These are phyloP conservation scores for Xylariales sp. DNA, from an alignment of 2,329 filamentous ascomycete species.

Conservation along the genomic window DNA sequence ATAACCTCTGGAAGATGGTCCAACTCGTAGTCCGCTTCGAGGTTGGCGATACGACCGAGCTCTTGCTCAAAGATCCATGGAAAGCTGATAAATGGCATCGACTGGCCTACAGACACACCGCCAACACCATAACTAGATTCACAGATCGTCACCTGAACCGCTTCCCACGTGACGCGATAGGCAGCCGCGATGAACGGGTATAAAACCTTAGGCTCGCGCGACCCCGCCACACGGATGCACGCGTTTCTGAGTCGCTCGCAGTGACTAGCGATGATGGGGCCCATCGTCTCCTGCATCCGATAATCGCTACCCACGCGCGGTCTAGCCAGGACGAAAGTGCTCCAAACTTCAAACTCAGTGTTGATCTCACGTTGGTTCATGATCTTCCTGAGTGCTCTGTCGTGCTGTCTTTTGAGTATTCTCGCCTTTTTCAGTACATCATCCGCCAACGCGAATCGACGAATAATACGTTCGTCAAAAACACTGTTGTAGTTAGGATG, in stretches of 20 bases:
- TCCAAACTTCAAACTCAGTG: conserved; percentile 94
- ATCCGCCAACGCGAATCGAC: conserved; percentile 67
- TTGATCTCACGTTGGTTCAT: conserved; percentile 86
- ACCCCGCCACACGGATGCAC: conserved; percentile 74
- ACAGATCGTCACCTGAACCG: conserved; percentile 70
- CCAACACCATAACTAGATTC: conserved; percentile 52
- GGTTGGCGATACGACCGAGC: conserved; percentile 74
- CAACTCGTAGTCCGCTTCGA: conserved; percentile 51
- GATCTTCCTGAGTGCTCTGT: conserved; percentile 78
- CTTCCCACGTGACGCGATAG: conserved; percentile 83
- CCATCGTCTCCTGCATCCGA: conserved; percentile 87
- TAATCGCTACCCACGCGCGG: conserved; percentile 80
- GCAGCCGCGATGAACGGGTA: conserved; percentile 85
- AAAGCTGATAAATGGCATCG: conserved; percentile 88
- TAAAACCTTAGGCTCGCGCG: conserved; percentile 66
- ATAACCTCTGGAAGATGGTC: conserved; percentile 39
- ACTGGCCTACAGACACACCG: conserved; percentile 54
- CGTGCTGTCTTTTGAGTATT: conserved; percentile 80
- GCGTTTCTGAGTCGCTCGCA: conserved; percentile 75
- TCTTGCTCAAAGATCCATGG: conserved; percentile 88
- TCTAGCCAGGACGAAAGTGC: conserved; percentile 83
- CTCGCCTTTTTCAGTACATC: conserved; percentile 68
- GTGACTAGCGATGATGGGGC: conserved; percentile 72
- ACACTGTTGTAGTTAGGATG: conserved; percentile 74
- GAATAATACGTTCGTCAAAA: conserved; percentile 82